Conservation (phyloP, 2,329 filamentous ascomycete genomes). For the Acrocalymma vagum region DNA sequence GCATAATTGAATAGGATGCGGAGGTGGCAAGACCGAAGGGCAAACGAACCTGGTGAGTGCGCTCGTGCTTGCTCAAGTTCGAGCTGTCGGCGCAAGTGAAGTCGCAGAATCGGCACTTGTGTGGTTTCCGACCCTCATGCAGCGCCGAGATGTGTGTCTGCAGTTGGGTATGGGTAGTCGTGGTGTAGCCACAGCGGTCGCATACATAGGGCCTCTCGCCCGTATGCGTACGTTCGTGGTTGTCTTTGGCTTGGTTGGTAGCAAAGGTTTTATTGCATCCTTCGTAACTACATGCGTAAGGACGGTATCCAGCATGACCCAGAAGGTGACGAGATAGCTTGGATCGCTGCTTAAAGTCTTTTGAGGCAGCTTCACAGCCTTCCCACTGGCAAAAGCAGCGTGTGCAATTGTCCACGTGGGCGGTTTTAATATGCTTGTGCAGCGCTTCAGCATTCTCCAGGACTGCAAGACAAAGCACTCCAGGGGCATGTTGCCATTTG, state of each 20-base stretch:
- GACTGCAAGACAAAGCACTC: constrained; percentile 34
- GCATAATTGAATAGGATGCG: neutral
- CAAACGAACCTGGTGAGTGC: constrained; percentile 41
- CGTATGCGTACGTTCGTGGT: constrained; percentile 49
- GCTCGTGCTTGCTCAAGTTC: constrained; percentile 48
- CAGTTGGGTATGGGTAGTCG: constrained; percentile 49
- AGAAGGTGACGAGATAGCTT: constrained; percentile 49
- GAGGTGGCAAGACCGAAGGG: no score
- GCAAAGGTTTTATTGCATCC: constrained; percentile 49
- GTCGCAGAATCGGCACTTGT: constrained; percentile 48
- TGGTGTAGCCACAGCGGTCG: constrained; percentile 45
- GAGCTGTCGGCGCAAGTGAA: constrained; percentile 48
- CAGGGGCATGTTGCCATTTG: constrained; percentile 42
- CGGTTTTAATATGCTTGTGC: constrained; percentile 45
- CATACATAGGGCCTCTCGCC: constrained; percentile 47
- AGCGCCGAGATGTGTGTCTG: constrained; percentile 48
- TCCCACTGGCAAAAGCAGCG: constrained; percentile 48
- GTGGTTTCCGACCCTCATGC: constrained; percentile 46
- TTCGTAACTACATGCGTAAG: constrained; percentile 44
- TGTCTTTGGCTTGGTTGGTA: constrained; percentile 51
- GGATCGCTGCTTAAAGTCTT: constrained; percentile 50
- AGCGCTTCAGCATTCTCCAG: constrained; percentile 39
- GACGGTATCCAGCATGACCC: constrained; percentile 46
- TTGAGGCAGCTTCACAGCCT: constrained; percentile 39
- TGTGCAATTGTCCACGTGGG: constrained; percentile 44